Percentiles rank a stretch among this genome's conserved stretches.
Conservation (phyloP, 495 filamentous ascomycete genomes). For the Annulohypoxylon stygium region DNA sequence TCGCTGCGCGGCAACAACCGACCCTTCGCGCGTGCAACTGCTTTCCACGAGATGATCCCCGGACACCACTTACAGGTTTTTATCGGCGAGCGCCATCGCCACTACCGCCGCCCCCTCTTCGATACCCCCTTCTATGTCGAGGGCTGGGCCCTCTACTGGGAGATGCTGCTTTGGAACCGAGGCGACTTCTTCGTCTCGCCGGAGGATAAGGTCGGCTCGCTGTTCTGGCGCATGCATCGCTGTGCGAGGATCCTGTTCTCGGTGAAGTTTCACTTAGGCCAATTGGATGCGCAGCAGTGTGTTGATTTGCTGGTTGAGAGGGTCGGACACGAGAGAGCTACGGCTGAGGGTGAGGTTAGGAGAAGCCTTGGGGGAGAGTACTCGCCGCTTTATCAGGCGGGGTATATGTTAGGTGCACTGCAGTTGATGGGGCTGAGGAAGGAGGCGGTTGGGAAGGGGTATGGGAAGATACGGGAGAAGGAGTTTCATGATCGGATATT, state of each 20-base stretch:
- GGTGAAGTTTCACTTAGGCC: constrained; percentile 64
- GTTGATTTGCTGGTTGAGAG: constrained; percentile 60
- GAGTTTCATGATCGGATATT: constrained; percentile 64
- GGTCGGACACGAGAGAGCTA: constrained; percentile 66
- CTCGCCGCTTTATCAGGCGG: constrained; percentile 65
- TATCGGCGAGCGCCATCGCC: constrained; percentile 55
- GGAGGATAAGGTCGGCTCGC: constrained; percentile 62
- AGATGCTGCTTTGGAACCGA: constrained; percentile 61
- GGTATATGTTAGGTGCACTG: constrained; percentile 66
- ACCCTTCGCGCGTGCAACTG: constrained; percentile 65
- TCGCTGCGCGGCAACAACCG: constrained; percentile 66
- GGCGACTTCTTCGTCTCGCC: constrained; percentile 59
- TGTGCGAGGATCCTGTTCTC: constrained; percentile 67
- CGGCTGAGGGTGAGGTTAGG: constrained; percentile 68
- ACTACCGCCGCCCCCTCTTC: constrained; percentile 61
- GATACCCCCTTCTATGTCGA: constrained; percentile 67
- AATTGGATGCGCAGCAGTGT: constrained; percentile 61
- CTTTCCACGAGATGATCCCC: constrained; percentile 69
- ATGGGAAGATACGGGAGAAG: constrained; percentile 56
- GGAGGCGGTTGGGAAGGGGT: constrained; percentile 47
- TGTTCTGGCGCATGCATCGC: constrained; percentile 69
- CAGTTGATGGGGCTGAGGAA: constrained; percentile 59
- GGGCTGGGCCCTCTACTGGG: constrained; percentile 69
- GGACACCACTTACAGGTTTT: constrained; percentile 66
- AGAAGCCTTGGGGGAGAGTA: constrained; percentile 62